Evolutionary conservation across 2,329 filamentous ascomycete species (phyloP).

Genomic region (Elsinoe ampelina): DNA sequence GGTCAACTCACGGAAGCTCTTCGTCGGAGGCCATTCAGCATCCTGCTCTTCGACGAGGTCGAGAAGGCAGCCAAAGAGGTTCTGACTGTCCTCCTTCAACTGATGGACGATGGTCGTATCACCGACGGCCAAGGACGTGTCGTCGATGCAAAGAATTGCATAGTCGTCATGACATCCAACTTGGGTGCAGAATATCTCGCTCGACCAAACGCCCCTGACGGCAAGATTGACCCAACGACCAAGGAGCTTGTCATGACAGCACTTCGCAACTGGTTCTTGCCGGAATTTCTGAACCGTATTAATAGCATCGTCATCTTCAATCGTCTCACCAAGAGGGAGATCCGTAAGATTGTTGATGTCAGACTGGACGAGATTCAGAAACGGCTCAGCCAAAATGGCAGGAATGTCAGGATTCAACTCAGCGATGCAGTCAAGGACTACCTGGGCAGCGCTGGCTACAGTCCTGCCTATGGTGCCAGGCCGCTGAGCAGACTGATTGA

Average conservation of each 20-base stretch:
- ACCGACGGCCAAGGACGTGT: conserved; percentile 95
- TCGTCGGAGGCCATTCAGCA: conserved; percentile 91
- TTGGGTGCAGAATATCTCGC: conserved; percentile 89
- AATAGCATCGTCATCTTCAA: conserved; percentile 97
- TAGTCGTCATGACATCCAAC: conserved; percentile 99
- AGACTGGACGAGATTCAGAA: conserved; percentile 83
- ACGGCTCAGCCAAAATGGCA: conserved; percentile 72
- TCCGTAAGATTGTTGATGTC: conserved; percentile 90
- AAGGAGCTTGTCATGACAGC: conserved; percentile 83
- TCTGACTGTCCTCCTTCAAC: conserved; percentile 90
- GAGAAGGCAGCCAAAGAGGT: conserved; percentile 99
- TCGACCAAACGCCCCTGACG: conserved; percentile 66
- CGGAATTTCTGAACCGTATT: conserved; percentile 98
- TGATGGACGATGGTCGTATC: conserved; percentile 98
- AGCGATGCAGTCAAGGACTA: conserved; percentile 85
- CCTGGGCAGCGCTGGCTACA: conserved; percentile 83
- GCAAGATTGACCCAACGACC: conserved; percentile 76
- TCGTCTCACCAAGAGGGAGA: conserved; percentile 79
- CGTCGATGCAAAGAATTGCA: conserved; percentile 93
- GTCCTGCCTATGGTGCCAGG: conserved; percentile 86
- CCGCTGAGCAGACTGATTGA: conserved; percentile 86
- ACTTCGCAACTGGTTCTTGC: conserved; percentile 90
- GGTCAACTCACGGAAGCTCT: conserved; percentile 93
- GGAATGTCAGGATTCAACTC: conserved; percentile 77
- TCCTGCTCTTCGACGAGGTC: conserved; percentile 93